phyloP scores from a whole-genome alignment of 2,329 filamentous ascomycete species.

The Colletotrichum sp. region DNA sequence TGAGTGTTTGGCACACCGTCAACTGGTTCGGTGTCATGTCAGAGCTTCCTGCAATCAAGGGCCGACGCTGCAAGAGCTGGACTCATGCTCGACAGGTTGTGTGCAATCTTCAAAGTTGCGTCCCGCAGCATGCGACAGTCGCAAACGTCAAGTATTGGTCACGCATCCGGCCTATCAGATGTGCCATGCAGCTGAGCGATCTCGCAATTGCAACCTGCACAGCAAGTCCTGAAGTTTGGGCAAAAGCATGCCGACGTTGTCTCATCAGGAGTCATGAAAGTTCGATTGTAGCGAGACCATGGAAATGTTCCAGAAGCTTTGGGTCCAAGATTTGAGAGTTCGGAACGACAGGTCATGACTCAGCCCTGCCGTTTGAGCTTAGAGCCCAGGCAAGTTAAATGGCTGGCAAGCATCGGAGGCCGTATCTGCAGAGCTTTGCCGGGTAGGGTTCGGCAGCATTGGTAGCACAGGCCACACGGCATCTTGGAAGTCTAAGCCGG shows the following conservation, averaged over 20 bases:
- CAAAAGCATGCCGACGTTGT: not conserved
- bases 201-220: not conserved
- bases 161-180: not conserved
- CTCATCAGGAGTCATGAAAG: not conserved
- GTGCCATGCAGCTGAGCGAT: not conserved
- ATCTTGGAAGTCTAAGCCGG: slow-evolving; percentile 13
- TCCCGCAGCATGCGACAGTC: not conserved
- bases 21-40: not conserved
- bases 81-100: not conserved
- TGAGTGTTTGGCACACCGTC: not conserved
- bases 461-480: slow-evolving; percentile 11
- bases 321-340: not conserved
- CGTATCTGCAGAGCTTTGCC: not conserved
- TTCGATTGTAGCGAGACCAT: not conserved
- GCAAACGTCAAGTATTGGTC: not conserved
- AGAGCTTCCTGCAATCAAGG: not conserved
- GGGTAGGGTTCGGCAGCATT: not conserved
- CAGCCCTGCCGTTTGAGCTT: slow-evolving; percentile 14
- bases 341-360: slow-evolving; percentile 16
- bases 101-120: not conserved
- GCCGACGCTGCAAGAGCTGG: not conserved
- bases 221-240: not conserved
- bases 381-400: not conserved
- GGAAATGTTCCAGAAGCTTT: slow-evolving; percentile 18
- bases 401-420: not conserved